Evolutionary conservation across 306 rosid species (phyloP).

Genomic region (Mucuna pruriens): DNA sequence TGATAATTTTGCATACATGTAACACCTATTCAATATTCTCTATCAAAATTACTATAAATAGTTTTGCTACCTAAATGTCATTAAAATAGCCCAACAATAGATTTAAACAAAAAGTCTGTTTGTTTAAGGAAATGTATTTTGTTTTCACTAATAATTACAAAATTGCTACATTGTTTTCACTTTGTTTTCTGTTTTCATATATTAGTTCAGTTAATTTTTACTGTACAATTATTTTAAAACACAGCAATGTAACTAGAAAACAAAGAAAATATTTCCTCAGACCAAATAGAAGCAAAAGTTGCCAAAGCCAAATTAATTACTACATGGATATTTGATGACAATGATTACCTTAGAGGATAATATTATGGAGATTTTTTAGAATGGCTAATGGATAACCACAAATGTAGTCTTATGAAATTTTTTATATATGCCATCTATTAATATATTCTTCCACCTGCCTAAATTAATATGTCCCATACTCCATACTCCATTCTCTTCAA

Average conservation of each 20-base stretch:
- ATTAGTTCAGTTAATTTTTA: neutral
- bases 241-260: neutral
- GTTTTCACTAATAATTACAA: neutral
- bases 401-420: neutral
- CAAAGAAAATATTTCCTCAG: neutral
- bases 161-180: neutral
- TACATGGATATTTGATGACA: neutral
- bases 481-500: neutral
- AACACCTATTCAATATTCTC: conserved; percentile 26
- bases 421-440: neutral
- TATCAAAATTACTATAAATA: neutral
- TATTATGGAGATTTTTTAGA: neutral
- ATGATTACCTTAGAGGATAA: neutral
- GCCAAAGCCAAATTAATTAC: neutral
- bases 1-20: conserved; percentile 3
- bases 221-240: neutral
- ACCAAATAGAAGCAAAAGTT: neutral
- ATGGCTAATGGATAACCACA: neutral
- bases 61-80: conserved; percentile 1
- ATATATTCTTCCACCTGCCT: neutral
- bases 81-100: conserved; percentile 17
- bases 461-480: no score
- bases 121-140: neutral
- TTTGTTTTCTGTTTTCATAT: neutral
- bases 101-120: conserved; percentile 3